phyloP scores from a whole-genome alignment of 129 eudicot species.

The Cynara cardunculus region DNA sequence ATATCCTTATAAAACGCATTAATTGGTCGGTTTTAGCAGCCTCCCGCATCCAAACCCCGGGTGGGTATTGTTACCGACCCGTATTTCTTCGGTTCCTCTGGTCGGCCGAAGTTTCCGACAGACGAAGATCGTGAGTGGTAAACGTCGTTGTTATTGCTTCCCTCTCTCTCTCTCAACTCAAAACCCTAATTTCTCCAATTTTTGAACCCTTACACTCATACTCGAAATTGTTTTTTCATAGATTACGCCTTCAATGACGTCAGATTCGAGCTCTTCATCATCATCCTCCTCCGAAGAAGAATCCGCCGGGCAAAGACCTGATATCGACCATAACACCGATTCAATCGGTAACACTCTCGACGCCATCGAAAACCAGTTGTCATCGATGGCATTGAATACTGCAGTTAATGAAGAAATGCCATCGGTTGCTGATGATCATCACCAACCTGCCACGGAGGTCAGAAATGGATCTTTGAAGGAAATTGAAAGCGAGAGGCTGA shows the following conservation, averaged over 20 bases:
- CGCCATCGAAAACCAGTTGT: constrained; percentile 58
- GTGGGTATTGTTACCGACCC: constrained; percentile 1
- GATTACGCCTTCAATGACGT: constrained; percentile 29
- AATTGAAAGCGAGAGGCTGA: constrained; percentile 3
- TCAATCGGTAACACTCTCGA: constrained; percentile 57
- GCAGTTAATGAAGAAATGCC: constrained; percentile 17
- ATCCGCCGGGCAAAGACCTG: constrained; percentile 41
- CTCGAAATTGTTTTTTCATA: not conserved
- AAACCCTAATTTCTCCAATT: constrained; percentile 10
- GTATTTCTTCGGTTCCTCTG: not conserved
- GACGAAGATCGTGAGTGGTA: not conserved
- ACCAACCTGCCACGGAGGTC: constrained; percentile 10
- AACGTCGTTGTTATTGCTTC: not conserved
- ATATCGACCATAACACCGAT: constrained; percentile 22
- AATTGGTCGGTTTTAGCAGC: no score
- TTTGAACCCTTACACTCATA: constrained; percentile 12
- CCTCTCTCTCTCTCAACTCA: not conserved
- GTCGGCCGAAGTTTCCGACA: constrained; percentile 6
- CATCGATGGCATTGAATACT: constrained; percentile 47
- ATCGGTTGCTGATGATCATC: constrained; percentile 15
- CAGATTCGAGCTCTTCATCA: constrained; percentile 47
- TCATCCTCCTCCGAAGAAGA: constrained; percentile 31
- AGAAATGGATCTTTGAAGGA: constrained; percentile 30
- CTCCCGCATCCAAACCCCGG: not conserved
- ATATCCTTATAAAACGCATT: no score